Conservation (phyloP, 2,329 filamentous ascomycete species). For the Colletotrichum sp. region DNA sequence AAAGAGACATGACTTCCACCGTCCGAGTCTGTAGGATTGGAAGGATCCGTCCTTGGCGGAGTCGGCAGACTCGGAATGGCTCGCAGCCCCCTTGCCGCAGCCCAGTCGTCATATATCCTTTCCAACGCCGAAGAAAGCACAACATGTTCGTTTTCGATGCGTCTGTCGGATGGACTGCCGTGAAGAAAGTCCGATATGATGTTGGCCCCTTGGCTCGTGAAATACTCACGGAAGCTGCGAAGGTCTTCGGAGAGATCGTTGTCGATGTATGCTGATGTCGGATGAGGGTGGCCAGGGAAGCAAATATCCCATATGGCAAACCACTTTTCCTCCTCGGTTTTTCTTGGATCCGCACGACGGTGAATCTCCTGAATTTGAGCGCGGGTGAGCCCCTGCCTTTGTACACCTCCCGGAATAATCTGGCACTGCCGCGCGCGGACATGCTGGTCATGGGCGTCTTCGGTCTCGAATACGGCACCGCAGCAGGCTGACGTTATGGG, state of each 20-base stretch:
- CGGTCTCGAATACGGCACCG: slow-evolving; percentile 24
- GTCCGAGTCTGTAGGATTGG: background rate
- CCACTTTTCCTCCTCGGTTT: slow-evolving; percentile 30
- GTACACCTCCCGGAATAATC: background rate
- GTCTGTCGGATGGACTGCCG: background rate
- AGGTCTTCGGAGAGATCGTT: slow-evolving; percentile 4
- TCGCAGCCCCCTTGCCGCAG: background rate
- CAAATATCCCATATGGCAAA: slow-evolving; percentile 31
- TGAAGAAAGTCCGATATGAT: background rate
- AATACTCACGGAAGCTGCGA: background rate
- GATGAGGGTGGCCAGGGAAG: slow-evolving; percentile 24
- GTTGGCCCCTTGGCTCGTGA: background rate
- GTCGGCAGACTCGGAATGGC: background rate
- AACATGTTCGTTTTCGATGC: background rate
- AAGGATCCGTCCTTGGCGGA: background rate
- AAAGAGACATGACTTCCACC: background rate
- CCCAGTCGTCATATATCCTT: slow-evolving; percentile 8
- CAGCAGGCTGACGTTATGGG: slow-evolving; percentile 31
- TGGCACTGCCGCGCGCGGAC: slow-evolving; percentile 6
- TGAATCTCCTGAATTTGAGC: slow-evolving; percentile 24
- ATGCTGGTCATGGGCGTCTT: slow-evolving; percentile 24
- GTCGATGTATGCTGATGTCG: slow-evolving; percentile 27
- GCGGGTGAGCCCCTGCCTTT: background rate
- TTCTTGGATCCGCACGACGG: slow-evolving; percentile 15
- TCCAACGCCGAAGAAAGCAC: background rate